phyloP scores from a whole-genome alignment of 495 filamentous ascomycete genomes.

The Astrothelium macrocarpum region DNA sequence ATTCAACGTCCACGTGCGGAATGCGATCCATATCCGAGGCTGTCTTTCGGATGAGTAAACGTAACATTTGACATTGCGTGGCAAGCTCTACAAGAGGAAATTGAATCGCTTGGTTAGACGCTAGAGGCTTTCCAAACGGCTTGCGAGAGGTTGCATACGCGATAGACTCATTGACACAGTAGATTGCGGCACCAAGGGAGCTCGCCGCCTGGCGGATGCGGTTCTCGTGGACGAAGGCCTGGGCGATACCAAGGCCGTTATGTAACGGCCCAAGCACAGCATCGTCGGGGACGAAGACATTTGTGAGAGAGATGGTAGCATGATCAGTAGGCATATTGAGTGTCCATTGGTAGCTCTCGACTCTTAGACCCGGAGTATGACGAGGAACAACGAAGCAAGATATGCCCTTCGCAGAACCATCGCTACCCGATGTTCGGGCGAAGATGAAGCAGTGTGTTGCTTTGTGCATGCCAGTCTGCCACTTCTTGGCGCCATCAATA shows the following conservation, averaged over 20 bases:
- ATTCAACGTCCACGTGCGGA: constrained; percentile 43
- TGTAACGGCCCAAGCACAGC: constrained; percentile 40
- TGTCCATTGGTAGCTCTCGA: constrained; percentile 50
- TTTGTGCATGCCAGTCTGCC: constrained; percentile 51
- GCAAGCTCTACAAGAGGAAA: constrained; percentile 51
- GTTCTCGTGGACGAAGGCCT: constrained; percentile 56
- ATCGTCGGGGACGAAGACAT: constrained; percentile 42
- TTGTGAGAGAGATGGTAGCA: constrained; percentile 41
- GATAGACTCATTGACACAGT: constrained; percentile 45
- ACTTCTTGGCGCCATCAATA: constrained; percentile 50
- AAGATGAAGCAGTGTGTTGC: constrained; percentile 52
- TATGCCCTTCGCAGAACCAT: constrained; percentile 43
- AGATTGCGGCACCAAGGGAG: constrained; percentile 47
- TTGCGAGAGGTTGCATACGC: constrained; percentile 41
- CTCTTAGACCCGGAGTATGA: constrained; percentile 36
- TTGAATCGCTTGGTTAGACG: constrained; percentile 50
- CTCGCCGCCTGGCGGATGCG: constrained; percentile 51
- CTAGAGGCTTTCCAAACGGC: constrained; percentile 47
- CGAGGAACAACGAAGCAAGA: constrained; percentile 48
- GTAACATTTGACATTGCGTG: constrained; percentile 52
- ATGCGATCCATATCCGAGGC: constrained; percentile 50
- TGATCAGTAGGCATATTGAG: constrained; percentile 57
- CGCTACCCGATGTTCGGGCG: constrained; percentile 41
- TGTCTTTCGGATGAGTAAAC: constrained; percentile 49
- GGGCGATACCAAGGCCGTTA: constrained; percentile 45